These are phyloP conservation scores for Pseudozyma flocculosa DNA, from an alignment of 1,284 basidiomycete genomes.

Conservation along the genomic window DNA sequence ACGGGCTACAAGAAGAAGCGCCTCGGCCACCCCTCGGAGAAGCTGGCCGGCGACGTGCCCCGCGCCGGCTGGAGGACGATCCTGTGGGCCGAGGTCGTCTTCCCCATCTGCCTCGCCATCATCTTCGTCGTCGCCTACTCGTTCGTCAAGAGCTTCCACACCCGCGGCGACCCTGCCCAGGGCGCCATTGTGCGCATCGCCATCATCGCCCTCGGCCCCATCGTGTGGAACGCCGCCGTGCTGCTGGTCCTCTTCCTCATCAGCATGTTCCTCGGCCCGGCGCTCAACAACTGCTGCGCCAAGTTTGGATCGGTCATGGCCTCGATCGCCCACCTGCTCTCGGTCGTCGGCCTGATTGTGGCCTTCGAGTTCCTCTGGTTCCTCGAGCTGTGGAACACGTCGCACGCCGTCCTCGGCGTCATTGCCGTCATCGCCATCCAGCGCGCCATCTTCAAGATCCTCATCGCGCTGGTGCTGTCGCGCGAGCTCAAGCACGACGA, in stretches of 20 bases:
- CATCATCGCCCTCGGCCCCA: conserved; percentile 87
- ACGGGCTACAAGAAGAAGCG: conserved; percentile 59
- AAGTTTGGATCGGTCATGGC: conserved; percentile 58
- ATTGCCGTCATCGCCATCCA: conserved; percentile 59
- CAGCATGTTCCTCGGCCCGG: conserved; percentile 87
- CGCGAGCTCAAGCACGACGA: conserved; percentile 58
- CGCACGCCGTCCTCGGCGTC: conserved; percentile 71
- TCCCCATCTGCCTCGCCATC: conserved; percentile 52
- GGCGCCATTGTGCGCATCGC: conserved; percentile 87
- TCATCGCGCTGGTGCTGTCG: conserved; percentile 54
- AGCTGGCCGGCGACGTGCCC: conserved; percentile 55
- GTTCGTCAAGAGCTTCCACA: conserved; percentile 57
- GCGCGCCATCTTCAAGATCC: conserved; percentile 57
- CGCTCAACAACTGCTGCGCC: conserved; percentile 69
- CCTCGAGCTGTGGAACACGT: conserved; percentile 86
- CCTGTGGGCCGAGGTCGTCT: conserved; percentile 52
- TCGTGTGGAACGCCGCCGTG: conserved; percentile 91
- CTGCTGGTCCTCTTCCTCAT: conserved; percentile 82
- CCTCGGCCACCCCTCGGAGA: conserved; percentile 58
- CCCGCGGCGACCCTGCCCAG: conserved; percentile 50
- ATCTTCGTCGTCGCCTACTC: conserved; percentile 57
- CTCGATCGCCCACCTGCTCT: conserved; percentile 52
- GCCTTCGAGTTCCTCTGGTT: conserved; percentile 70
- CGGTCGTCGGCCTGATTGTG: conserved; percentile 53
- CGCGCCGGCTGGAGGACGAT: conserved; percentile 57